Conservation (phyloP, 2,329 filamentous ascomycete species). For the Tothia fuscella region DNA sequence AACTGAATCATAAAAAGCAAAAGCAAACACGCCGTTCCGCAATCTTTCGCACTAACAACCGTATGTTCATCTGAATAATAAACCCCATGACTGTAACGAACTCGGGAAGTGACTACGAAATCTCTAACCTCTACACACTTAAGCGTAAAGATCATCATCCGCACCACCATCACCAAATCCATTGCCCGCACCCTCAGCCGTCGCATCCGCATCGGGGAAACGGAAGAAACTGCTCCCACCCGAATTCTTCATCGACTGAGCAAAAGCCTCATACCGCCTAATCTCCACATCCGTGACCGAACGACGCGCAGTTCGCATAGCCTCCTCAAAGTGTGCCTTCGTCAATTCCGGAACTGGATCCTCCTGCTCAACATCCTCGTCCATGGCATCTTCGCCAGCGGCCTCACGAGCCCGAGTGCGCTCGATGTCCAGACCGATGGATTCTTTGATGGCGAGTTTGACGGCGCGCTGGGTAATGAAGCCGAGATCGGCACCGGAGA, state of each 20-base stretch:
- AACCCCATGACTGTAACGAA: too few species aligned
- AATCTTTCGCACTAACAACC: too few species aligned
- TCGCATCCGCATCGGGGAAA: slow-evolving; percentile 58
- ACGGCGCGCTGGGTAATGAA: slow-evolving; percentile 98
- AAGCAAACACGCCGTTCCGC: too few species aligned
- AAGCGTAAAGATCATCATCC: too few species aligned
- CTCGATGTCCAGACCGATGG: slow-evolving; percentile 80
- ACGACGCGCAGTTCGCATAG: slow-evolving; percentile 86
- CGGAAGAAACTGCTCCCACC: slow-evolving; percentile 96
- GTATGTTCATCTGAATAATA: too few species aligned
- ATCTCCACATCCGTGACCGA: slow-evolving; percentile 97
- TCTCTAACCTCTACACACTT: too few species aligned
- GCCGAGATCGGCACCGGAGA: slow-evolving; percentile 98
- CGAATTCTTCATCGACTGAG: slow-evolving; percentile 97
- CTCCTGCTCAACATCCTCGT: slow-evolving; percentile 64
- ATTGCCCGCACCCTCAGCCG: slow-evolving; percentile 31
- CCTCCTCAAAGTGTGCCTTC: slow-evolving; percentile 95
- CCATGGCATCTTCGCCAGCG: slow-evolving; percentile 61
- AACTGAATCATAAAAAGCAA: too few species aligned
- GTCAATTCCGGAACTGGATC: slow-evolving; percentile 94
- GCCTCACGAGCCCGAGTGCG: slow-evolving; percentile 81
- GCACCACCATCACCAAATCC: background rate
- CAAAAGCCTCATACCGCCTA: slow-evolving; percentile 93
- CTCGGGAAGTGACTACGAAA: too few species aligned
- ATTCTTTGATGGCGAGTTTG: slow-evolving; percentile 98